phyloP scores from a whole-genome alignment of 2,329 filamentous ascomycete genomes.

The Trichoderma atrobrunneum region DNA sequence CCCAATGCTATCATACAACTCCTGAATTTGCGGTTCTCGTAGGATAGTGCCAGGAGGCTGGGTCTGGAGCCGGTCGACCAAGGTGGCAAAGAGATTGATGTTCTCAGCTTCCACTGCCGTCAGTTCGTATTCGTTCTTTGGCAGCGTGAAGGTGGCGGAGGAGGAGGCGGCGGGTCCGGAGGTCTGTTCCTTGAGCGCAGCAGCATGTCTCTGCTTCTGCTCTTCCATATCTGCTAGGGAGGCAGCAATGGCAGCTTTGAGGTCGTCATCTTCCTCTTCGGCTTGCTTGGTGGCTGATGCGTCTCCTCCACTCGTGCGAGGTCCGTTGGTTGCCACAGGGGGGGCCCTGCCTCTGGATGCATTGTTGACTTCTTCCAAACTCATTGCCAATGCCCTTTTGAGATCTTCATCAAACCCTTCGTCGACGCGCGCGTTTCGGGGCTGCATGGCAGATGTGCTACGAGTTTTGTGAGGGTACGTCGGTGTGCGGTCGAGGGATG shows the following conservation, averaged over 20 bases:
- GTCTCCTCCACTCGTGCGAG: conserved; percentile 38
- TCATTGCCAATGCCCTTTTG: conserved; percentile 93
- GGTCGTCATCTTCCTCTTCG: conserved; percentile 87
- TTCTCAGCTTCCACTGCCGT: conserved; percentile 94
- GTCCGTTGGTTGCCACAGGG: conserved; percentile 43
- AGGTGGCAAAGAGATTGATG: conserved; percentile 90
- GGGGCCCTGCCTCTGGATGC: conserved; percentile 72
- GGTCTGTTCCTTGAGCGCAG: conserved; percentile 76
- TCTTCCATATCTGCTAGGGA: conserved; percentile 97
- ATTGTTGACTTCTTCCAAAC: conserved; percentile 83
- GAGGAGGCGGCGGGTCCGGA: conserved; percentile 39
- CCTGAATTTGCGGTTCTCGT: conserved; percentile 96
- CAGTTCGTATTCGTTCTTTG: conserved; percentile 92
- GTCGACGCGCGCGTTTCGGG: conserved; percentile 81
- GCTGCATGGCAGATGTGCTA: conserved; percentile 73
- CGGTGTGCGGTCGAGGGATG: conserved; percentile 49
- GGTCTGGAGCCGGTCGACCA: conserved; percentile 91
- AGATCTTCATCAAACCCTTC: conserved; percentile 93
- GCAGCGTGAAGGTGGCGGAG: conserved; percentile 54
- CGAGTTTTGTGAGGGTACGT: conserved; percentile 61
- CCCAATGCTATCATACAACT: conserved; percentile 97
- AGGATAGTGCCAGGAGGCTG: conserved; percentile 94
- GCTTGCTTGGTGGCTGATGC: conserved; percentile 44
- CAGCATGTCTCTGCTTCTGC: conserved; percentile 88
- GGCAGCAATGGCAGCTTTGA: conserved; percentile 92